Base-by-base conservation (phyloP, 768 basidiomycete species). In the Paxillus ammoniavirescens region DNA sequence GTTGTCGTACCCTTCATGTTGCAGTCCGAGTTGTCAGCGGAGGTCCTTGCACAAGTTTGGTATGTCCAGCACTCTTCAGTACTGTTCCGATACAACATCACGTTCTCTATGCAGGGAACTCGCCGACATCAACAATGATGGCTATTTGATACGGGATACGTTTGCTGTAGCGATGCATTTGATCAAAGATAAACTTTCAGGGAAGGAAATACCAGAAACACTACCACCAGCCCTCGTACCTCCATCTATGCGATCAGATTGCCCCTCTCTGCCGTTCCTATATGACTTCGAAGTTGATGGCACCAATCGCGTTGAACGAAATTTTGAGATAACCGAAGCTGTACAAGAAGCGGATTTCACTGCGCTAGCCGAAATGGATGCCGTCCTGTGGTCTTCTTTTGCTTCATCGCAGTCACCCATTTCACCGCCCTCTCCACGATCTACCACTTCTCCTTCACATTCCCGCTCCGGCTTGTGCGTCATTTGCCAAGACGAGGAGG, bases 81-180 rank as follows among this genome's bases (percentile, higher is more conserved):
- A 8, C 5, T 8, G 23, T 21, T 42, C 44, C 7, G n/a, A 43
- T 42, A 12, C 18, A 9, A 2, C 23, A 43, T 58, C 43, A 65
- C 49, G 8, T 42, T 35, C 42, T 36, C 0, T 48, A 1, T 55
- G 30, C 21, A 98, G 94, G 96, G 97, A 99, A 69, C 81, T 99
- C 17, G 80, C 93, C 30, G 96, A 98, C 65, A 79, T 98, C 23
- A 83, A 88, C 56, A 87, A 87, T 48, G 89, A 96, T 52, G 97
- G 97, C 2, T 81, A 78, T 52, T 77, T 99, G 45, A 93, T 86
- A 3, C 81, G 86, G 49, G 95, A 98, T 46, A 91, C 93, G 13
- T 98, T 99, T 70, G 96, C 97, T 8, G 87, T 98, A 43, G 97
- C 94, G 3, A 84, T 95, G 84, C 82, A 96, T 71, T 80, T 99